These are phyloP conservation scores for Phytopythium mirpurense DNA, from an alignment of 352 stramenopile genomes.

Conservation along the genomic window DNA sequence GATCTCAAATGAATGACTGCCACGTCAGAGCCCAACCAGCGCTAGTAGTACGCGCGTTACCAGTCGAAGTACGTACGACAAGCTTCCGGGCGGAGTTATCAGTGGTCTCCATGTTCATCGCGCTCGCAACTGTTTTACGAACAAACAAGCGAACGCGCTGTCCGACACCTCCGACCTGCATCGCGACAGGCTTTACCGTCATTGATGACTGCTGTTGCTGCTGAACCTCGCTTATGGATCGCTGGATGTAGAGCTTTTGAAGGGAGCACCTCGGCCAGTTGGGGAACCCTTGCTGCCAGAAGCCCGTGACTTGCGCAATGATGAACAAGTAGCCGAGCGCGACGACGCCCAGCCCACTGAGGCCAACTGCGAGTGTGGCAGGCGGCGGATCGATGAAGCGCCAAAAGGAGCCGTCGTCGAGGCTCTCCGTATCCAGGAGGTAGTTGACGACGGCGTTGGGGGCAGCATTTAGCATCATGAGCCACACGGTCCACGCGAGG, in stretches of 20 bases:
- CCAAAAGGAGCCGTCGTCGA: conserved; percentile 13
- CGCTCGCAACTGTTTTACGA: no score
- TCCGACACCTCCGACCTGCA: no score
- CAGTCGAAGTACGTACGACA: neutral
- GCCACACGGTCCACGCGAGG: conserved; percentile 9
- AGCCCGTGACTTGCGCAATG: neutral
- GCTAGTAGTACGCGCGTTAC: no score
- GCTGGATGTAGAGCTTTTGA: no score
- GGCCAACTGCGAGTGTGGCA: neutral
- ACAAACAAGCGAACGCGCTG: no score
- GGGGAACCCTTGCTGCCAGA: no score
- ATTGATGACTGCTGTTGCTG: no score
- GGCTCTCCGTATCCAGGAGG: conserved; percentile 7
- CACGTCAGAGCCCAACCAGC: no score
- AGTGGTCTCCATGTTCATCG: no score
- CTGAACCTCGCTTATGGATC: no score
- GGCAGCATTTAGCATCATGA: conserved; percentile 8
- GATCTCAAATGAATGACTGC: neutral
- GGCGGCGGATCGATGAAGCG: conserved; percentile 4
- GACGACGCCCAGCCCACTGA: neutral
- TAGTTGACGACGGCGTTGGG: conserved; percentile 9
- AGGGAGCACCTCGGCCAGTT: no score
- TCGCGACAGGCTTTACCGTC: no score
- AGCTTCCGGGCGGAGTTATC: neutral
- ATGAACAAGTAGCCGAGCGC: conserved; percentile 2